phyloP scores from a whole-genome alignment of 1,139 yeast genomes.

The Suhomyces ambrosiae region DNA sequence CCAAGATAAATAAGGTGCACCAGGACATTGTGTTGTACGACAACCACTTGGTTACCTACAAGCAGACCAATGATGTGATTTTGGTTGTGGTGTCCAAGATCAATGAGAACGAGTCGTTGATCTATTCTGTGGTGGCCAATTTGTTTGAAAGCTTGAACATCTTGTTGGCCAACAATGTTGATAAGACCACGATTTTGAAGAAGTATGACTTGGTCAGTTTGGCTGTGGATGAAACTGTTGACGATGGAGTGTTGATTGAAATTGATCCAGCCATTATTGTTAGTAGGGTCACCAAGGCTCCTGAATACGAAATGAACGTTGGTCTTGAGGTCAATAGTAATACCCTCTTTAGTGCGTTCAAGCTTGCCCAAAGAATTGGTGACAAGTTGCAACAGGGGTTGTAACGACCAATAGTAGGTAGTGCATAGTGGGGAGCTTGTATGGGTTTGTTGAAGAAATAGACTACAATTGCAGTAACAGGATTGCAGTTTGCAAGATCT shows the following conservation, averaged over 20 bases:
- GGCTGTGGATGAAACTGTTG: constrained; percentile 89
- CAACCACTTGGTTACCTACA: constrained; percentile 76
- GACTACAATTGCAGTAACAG: too few relatives aligned
- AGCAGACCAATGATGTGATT: constrained; percentile 77
- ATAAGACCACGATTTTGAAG: constrained; percentile 76
- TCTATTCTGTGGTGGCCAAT: constrained; percentile 77
- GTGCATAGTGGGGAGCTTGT: too few relatives aligned
- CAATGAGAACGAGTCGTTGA: constrained; percentile 83
- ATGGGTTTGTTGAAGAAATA: too few relatives aligned
- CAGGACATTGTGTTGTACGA: constrained; percentile 82
- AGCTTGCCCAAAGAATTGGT: constrained; percentile 85
- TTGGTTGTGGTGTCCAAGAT: constrained; percentile 70
- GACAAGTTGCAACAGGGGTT: constrained; percentile 84
- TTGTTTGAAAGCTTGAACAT: constrained; percentile 80
- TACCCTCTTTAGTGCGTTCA: constrained; percentile 85
- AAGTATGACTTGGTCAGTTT: constrained; percentile 83
- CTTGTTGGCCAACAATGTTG: constrained; percentile 72
- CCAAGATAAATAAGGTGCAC: constrained; percentile 76
- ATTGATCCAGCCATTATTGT: constrained; percentile 86
- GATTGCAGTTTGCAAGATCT: too few relatives aligned
- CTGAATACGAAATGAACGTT: constrained; percentile 40
- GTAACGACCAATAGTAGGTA: constrained; percentile 25
- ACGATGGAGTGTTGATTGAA: constrained; percentile 89
- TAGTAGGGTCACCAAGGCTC: constrained; percentile 85
- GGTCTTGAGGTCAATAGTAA: constrained; percentile 79